Evolutionary conservation across 495 filamentous ascomycete species (phyloP).

Genomic region (Xylona heveae): DNA sequence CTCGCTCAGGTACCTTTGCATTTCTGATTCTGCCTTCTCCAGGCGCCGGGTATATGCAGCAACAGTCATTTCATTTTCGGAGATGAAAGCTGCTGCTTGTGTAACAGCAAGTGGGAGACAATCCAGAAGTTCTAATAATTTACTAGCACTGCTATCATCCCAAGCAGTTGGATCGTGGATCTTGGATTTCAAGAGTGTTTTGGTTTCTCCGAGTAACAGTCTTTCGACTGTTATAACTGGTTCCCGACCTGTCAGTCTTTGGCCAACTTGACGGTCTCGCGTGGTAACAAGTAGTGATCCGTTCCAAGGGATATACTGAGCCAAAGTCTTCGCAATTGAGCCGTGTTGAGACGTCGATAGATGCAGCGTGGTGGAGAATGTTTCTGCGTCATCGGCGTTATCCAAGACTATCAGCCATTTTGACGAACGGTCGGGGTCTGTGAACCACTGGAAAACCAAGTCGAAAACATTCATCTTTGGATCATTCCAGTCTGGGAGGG

Average conservation of each 20-base stretch:
- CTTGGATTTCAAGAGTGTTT: too few relatives aligned
- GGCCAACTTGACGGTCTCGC: constrained; percentile 11
- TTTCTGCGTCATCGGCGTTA: constrained; percentile 7
- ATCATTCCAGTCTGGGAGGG: constrained; percentile 1
- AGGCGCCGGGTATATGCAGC: neutral
- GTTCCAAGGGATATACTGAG: too few relatives aligned
- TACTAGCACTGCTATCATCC: constrained; percentile 4
- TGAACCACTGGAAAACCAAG: constrained; percentile 1
- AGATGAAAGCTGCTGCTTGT: constrained; percentile 28
- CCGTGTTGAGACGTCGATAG: too few relatives aligned
- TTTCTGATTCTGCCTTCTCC: neutral
- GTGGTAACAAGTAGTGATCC: constrained; percentile 22
- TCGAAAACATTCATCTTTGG: constrained; percentile 10
- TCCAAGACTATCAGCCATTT: constrained; percentile 6
- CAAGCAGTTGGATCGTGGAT: too few relatives aligned
- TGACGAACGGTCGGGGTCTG: neutral
- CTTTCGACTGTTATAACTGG: neutral
- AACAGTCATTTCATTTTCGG: constrained; percentile 12
- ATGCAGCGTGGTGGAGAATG: constrained; percentile 2
- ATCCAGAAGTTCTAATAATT: constrained; percentile 19
- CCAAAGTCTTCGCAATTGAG: too few relatives aligned
- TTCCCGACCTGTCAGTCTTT: constrained; percentile 1
- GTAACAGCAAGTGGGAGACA: constrained; percentile 27
- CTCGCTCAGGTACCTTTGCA: neutral
- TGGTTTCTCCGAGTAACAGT: too few relatives aligned